Evolutionary conservation across 352 stramenopile species (phyloP), one percentile per base, ranked within the genome.

Genomic region (Phytophthora hybrid): DNA sequence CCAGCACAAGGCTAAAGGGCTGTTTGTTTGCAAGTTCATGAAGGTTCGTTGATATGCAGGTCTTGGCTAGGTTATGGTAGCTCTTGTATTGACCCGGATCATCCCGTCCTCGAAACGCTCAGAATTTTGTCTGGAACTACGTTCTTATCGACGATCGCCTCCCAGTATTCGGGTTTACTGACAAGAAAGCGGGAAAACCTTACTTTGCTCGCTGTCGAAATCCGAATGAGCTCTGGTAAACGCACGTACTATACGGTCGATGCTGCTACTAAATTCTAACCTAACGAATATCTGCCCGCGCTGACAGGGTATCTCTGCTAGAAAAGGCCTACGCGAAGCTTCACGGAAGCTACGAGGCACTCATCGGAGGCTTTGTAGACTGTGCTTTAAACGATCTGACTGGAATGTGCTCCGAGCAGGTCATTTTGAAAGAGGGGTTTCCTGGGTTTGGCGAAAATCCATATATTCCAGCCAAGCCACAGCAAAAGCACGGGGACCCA

Each of bases 311-410:
- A 3, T 80, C 89, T 1, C 54, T 98, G 9, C 59, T 98, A 0
- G 93, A 98, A 67, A 98, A 98, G 59, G 94, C 93, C 2, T 98
- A 98, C 61, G 94, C 94, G 5, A 98, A 98, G 70, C 79, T 98
- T 3, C 86, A 98, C 59, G 91, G 91, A 16, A 94, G 82, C 60
- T 98, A 98, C 58, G 92, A 97, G 59, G 68, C 84, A 0, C 73
- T 98, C 8, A 97, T 97, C 55, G 93, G 94, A 32, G 94, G 94
- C 14, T 98, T 97, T 47, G 81, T 98, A 8, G 92, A 98, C 63
- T 91, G 95, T 4, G 94, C 87, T 3, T 64, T 98, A 10, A 93
- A 94, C 39, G 94, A 98, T 59, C 68, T 98, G 10, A 98, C 94
- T 21, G 93, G 93, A 0, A 91, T 97, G 82, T 94, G 86, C 66